A percentile compares a stretch with the other conserved stretches of the same genome.
phyloP scores from a whole-genome alignment of 2,329 filamentous ascomycete species.

The Chalaropsis thielavioides region DNA sequence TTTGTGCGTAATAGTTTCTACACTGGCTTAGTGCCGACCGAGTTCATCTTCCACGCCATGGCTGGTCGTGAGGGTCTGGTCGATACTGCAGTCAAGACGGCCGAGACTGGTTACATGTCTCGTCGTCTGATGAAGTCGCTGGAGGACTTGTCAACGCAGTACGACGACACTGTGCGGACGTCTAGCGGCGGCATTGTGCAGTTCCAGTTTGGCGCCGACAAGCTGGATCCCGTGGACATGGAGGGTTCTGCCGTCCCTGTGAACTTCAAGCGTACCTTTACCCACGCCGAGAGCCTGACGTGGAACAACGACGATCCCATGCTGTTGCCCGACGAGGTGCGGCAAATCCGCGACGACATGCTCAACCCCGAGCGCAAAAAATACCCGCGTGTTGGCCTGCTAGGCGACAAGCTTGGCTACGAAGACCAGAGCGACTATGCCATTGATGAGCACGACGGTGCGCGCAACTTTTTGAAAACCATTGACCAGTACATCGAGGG shows the following conservation, averaged over 20 bases:
- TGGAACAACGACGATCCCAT: constrained; percentile 64
- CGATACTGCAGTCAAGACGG: constrained; percentile 97
- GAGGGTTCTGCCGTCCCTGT: constrained; percentile 87
- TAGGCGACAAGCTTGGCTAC: constrained; percentile 53
- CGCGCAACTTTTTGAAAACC: constrained; percentile 64
- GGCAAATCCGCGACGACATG: constrained; percentile 50
- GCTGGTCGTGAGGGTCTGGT: constrained; percentile 96
- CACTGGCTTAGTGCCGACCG: constrained; percentile 72
- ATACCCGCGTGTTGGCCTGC: constrained; percentile 44
- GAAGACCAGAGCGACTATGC: constrained; percentile 52
- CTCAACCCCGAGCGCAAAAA: constrained; percentile 54
- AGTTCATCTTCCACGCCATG: constrained; percentile 97
- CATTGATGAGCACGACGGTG: constrained; percentile 69
- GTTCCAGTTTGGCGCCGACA: constrained; percentile 94
- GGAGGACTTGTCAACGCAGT: constrained; percentile 84
- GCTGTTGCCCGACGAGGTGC: constrained; percentile 60
- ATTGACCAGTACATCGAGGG: constrained; percentile 57
- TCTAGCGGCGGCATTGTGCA: constrained; percentile 82
- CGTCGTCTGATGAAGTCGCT: constrained; percentile 94
- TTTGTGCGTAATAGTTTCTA: constrained; percentile 98
- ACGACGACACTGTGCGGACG: constrained; percentile 88
- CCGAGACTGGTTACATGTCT: constrained; percentile 98
- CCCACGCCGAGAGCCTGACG: constrained; percentile 60
- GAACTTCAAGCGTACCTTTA: constrained; percentile 81
- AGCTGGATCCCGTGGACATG: constrained; percentile 93